phyloP scores from a whole-genome alignment of 441 rosid genomes.

The Adansonia rubrostipa region DNA sequence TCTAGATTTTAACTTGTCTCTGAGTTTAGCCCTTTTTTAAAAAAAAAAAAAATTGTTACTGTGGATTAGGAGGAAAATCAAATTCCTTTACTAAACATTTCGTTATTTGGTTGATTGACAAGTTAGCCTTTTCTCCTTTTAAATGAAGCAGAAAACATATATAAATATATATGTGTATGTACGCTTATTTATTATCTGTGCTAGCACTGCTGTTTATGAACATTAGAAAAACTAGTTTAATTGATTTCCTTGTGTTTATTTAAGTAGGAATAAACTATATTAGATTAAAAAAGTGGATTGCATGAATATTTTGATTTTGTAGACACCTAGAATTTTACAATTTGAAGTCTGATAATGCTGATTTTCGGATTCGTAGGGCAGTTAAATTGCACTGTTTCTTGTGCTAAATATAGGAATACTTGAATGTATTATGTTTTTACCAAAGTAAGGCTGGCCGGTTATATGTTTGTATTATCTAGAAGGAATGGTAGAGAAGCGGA shows the following conservation, averaged over 20 bases:
- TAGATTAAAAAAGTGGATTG: not conserved
- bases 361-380: not conserved
- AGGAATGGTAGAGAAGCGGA: not conserved
- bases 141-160: not conserved
- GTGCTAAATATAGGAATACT: not conserved
- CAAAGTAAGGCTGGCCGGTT: not conserved
- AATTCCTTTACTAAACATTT: not conserved
- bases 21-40: not conserved
- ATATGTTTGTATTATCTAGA: not conserved
- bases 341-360: not conserved
- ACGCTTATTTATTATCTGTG: not conserved
- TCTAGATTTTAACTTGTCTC: constrained; percentile 6
- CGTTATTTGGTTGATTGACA: not conserved
- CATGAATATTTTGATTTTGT: constrained; percentile 8
- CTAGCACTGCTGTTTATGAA: not conserved
- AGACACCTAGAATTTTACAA: not conserved
- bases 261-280: not conserved
- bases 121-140: not conserved
- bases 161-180: not conserved
- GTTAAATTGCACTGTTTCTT: not conserved
- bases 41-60: not conserved
- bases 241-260: not conserved
- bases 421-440: not conserved
- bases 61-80: not conserved
- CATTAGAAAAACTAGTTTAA: not conserved